These are phyloP conservation scores for Phenoliferia sp. DNA, from an alignment of 1,284 basidiomycete genomes.

Conservation along the genomic window DNA sequence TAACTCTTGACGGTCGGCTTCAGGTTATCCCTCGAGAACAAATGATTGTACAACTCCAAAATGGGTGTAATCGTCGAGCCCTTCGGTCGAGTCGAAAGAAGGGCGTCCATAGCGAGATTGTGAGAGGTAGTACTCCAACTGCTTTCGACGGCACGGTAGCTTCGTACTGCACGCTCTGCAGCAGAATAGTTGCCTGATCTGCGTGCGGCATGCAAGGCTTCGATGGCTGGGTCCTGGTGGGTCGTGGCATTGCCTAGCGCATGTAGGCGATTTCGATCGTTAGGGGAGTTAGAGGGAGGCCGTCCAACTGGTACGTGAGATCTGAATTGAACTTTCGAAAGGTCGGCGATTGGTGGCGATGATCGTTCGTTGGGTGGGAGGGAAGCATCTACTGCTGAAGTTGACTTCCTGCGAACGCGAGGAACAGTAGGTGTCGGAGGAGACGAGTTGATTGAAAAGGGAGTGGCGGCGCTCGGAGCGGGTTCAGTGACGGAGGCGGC, in stretches of 20 bases:
- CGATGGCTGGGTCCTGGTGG: too few relatives aligned
- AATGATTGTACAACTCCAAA: conserved; percentile 67
- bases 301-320: neutral
- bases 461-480: neutral
- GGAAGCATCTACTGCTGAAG: conserved; percentile 3
- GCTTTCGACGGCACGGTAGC: conserved; percentile 17
- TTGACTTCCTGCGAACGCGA: conserved; percentile 20
- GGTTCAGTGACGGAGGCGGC: neutral
- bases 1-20: conserved; percentile 67
- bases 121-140: conserved; percentile 48
- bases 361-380: neutral
- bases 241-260: too few relatives aligned
- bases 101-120: conserved; percentile 60
- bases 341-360: conserved; percentile 1
- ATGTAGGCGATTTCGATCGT: too few relatives aligned
- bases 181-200: neutral
- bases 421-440: neutral
- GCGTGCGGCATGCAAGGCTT: too few relatives aligned
- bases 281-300: neutral
- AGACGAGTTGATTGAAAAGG: neutral
- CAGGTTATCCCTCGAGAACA: conserved; percentile 59
- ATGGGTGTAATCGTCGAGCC: conserved; percentile 59
- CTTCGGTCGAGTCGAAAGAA: conserved; percentile 50
- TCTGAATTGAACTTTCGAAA: neutral
- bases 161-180: conserved; percentile 15